Evolutionary conservation across 2,329 filamentous ascomycete genomes (phyloP), one percentile per base, ranked within the genome.

Genomic region (Uncinocarpus reesii): DNA sequence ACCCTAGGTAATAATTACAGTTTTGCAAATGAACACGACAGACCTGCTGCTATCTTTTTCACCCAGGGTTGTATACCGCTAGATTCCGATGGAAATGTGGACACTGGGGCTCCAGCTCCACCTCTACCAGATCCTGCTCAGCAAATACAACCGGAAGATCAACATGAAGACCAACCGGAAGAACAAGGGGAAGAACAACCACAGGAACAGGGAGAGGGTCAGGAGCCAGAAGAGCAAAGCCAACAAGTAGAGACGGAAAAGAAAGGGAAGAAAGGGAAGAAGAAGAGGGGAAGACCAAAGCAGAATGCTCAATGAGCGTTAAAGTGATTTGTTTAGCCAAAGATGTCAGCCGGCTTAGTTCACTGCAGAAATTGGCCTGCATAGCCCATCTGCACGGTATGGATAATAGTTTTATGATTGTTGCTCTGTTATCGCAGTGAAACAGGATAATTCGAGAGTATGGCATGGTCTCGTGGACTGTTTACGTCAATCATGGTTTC

Each of bases 1-100:
- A 32, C 48, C 51, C 49, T 55, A 95, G 90, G 90, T 44, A 96
- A 96, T 62, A 84, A 87, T 58, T 98, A 98, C 67, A 85, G 83
- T 61, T 95, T 98, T 59, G 75, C 76, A 48, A 98, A 96, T 65
- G 80, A 86, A 49, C 80, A 81, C 58, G 75, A 83, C 53, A 72
- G 74, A 52, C 76, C 80, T 3, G 85, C 86, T 3, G 79, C 84
- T 32, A 75, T 96, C 42, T 96, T 96, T 71, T 98, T 96, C 65
- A 81, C 88, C 1, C 92, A 98, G 65, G 90, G 83, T 5, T 90
- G 83, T 65, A 86, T 82, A 53, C 64, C 68, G 13, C 55, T 53
- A 11, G 64, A 64, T 28, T 53, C 53, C 24, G 64, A 66, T 31
- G 53, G 53, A 21, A 55, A 59, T 38, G 51, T 49, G n/a, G 57